These are phyloP conservation scores for Claviceps sp. DNA, from an alignment of 2,329 filamentous ascomycete species.

Conservation along the genomic window DNA sequence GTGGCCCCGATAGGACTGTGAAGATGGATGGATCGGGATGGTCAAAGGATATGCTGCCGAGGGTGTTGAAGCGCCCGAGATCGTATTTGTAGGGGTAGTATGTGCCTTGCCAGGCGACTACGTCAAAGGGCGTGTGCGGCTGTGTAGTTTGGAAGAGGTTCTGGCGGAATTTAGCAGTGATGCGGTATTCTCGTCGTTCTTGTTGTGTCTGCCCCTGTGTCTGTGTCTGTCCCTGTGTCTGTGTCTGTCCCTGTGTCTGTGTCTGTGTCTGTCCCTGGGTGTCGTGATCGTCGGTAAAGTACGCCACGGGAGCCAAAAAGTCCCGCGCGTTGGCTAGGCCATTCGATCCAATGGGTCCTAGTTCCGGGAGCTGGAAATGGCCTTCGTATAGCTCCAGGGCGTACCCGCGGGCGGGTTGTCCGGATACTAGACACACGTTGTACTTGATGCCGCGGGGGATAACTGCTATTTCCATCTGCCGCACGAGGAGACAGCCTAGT, in stretches of 20 bases:
- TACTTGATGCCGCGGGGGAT: constrained; percentile 65
- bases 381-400: constrained; percentile 63
- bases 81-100: constrained; percentile 78
- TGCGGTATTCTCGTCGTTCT: constrained; percentile 13
- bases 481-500: constrained; percentile 59
- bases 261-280: constrained; percentile 1
- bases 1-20: constrained; percentile 52
- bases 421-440: constrained; percentile 51
- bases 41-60: constrained; percentile 60
- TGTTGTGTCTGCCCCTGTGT: too few relatives aligned
- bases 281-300: constrained; percentile 47
- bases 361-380: constrained; percentile 57
- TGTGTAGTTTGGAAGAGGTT: constrained; percentile 51
- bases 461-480: constrained; percentile 65
- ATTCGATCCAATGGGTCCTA: constrained; percentile 62
- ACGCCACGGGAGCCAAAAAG: constrained; percentile 59
- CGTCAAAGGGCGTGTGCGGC: constrained; percentile 62
- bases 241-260: too few relatives aligned
- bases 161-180: constrained; percentile 53
- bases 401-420: constrained; percentile 49
- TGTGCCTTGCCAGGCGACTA: constrained; percentile 70
- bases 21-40: constrained; percentile 72
- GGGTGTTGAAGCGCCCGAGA: constrained; percentile 60
- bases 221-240: too few relatives aligned
- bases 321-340: constrained; percentile 63